Conservation (phyloP, 1,284 basidiomycete species). For the Ustilago hordei region DNA sequence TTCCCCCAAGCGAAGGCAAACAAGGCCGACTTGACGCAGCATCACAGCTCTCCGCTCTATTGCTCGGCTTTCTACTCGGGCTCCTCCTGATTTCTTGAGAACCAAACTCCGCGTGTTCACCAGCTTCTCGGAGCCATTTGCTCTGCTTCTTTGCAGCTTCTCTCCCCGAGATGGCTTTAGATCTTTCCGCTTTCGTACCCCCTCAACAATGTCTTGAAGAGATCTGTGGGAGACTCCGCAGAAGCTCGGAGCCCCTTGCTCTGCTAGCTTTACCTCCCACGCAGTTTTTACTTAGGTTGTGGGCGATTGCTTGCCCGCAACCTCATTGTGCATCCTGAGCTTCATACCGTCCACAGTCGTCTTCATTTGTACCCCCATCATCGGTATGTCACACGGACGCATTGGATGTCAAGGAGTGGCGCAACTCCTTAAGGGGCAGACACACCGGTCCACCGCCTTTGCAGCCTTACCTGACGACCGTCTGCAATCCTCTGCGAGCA, state of each 20-base stretch:
- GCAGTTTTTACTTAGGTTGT: neutral
- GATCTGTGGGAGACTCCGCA: neutral
- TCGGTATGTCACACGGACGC: neutral
- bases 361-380: neutral
- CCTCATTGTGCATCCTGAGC: conserved; percentile 1
- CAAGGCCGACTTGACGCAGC: conserved; percentile 4
- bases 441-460: neutral
- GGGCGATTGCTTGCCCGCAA: neutral
- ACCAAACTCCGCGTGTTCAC: neutral
- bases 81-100: neutral
- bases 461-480: neutral
- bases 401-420: neutral
- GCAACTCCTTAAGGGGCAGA: neutral
- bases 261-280: neutral
- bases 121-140: neutral
- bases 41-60: neutral
- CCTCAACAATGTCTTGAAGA: neutral
- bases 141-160: neutral
- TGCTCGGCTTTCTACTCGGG: neutral
- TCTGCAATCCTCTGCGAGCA: neutral
- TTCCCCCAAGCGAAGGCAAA: neutral
- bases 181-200: neutral
- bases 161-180: neutral
- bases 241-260: neutral
- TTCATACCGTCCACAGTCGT: neutral